Conservation (phyloP, 345 rosid species). For the Heritiera fomes region DNA sequence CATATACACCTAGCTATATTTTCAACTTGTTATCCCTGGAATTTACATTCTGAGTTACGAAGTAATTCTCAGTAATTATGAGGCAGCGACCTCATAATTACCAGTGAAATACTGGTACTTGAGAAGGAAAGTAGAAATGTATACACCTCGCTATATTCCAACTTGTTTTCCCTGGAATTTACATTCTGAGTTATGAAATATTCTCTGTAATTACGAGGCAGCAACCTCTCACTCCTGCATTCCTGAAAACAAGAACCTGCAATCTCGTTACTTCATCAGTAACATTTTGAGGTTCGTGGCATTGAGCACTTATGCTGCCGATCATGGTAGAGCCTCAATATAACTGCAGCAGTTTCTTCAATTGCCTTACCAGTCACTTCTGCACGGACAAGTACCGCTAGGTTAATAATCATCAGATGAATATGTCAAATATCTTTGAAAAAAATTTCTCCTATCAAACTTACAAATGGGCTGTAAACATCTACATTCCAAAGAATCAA, state of each 20-base stretch:
- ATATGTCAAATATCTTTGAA: constrained; percentile 1
- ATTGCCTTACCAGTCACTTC: constrained; percentile 93
- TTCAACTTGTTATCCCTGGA: not conserved
- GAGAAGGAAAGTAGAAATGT: not conserved
- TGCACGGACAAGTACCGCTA: constrained; percentile 33
- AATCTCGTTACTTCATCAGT: constrained; percentile 33
- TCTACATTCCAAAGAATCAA: not conserved
- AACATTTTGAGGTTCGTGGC: constrained; percentile 79
- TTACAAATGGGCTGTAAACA: not conserved
- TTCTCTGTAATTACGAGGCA: constrained; percentile 2
- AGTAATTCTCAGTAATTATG: constrained; percentile 5
- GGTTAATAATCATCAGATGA: constrained; percentile 16
- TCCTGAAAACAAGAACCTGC: constrained; percentile 21
- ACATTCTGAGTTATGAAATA: not conserved
- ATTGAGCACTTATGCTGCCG: constrained; percentile 61
- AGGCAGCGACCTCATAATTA: constrained; percentile 24
- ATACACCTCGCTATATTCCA: constrained; percentile 3
- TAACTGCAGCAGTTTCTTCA: constrained; percentile 86
- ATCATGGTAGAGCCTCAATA: constrained; percentile 75
- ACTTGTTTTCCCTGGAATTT: not conserved
- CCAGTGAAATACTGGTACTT: not conserved
- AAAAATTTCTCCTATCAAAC: not conserved
- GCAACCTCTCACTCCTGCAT: constrained; percentile 15
- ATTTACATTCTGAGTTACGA: constrained; percentile 6
- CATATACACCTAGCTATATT: not conserved